A percentile compares a stretch with the other conserved stretches of the same genome.
Conservation (phyloP, 2,329 filamentous ascomycete genomes). For the Aureobasidium sp. region DNA sequence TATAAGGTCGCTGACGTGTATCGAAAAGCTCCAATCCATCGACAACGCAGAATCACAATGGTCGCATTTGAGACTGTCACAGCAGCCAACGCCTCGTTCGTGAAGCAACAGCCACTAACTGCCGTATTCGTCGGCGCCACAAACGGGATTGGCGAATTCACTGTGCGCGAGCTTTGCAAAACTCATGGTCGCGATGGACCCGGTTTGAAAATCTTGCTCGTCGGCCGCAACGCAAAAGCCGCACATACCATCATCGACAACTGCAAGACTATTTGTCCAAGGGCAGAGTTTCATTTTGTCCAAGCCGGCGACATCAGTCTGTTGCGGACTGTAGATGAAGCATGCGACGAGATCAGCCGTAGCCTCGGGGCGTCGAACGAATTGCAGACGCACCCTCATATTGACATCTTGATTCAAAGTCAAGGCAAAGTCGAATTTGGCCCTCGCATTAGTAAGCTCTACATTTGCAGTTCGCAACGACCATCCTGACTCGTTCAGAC, state of each 20-base stretch:
- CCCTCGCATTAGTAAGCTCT: background rate
- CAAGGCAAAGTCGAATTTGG: slow-evolving; percentile 31
- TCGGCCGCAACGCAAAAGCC: slow-evolving; percentile 19
- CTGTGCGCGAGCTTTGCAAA: slow-evolving; percentile 18
- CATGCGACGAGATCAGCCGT: slow-evolving; percentile 26
- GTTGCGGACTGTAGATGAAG: slow-evolving; percentile 30
- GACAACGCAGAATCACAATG: slow-evolving; percentile 1
- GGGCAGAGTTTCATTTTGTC: slow-evolving; percentile 25
- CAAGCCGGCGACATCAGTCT: slow-evolving; percentile 31
- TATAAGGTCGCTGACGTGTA: too few species aligned
- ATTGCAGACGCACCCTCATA: slow-evolving; percentile 22
- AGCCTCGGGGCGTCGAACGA: slow-evolving; percentile 8
- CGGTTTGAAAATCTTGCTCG: slow-evolving; percentile 21
- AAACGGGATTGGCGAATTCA: slow-evolving; percentile 22
- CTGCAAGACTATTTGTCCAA: slow-evolving; percentile 21
- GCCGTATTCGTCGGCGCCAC: slow-evolving; percentile 23
- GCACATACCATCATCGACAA: slow-evolving; percentile 18
- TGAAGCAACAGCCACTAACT: slow-evolving; percentile 16
- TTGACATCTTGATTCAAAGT: slow-evolving; percentile 37
- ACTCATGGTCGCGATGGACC: slow-evolving; percentile 15
- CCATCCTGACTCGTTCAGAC: background rate
- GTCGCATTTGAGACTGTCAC: background rate
- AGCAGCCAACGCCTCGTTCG: slow-evolving; percentile 2
- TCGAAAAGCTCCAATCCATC: too few species aligned
- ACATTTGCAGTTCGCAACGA: background rate